A percentile compares a stretch with the other conserved stretches of the same genome.
phyloP scores from a whole-genome alignment of 2,329 filamentous ascomycete species.

The Fusarium circinatum region DNA sequence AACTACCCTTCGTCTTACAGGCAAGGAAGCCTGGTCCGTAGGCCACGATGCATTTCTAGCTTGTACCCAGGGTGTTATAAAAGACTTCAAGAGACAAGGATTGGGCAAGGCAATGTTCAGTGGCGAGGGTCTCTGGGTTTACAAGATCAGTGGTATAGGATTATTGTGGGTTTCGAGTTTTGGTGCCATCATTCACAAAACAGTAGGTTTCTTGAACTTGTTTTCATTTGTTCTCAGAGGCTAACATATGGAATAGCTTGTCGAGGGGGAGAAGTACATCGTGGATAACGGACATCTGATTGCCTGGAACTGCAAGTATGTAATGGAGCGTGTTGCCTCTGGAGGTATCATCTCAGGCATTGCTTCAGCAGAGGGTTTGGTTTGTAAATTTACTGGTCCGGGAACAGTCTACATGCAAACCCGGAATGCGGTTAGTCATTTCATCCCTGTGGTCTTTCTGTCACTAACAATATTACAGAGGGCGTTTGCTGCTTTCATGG shows the following conservation, averaged over 20 bases:
- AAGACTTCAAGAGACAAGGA: slow-evolving; percentile 87
- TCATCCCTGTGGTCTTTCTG: background rate
- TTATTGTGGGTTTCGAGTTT: slow-evolving; percentile 92
- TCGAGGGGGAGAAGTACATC: slow-evolving; percentile 84
- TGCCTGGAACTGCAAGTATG: slow-evolving; percentile 96
- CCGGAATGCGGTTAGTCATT: slow-evolving; percentile 74
- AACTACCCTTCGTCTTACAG: slow-evolving; percentile 78
- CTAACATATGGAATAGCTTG: slow-evolving; percentile 53
- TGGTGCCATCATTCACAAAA: slow-evolving; percentile 93
- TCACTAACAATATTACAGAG: slow-evolving; percentile 50
- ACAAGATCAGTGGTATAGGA: slow-evolving; percentile 83
- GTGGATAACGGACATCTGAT: slow-evolving; percentile 94
- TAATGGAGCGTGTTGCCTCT: slow-evolving; percentile 87
- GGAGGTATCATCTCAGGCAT: slow-evolving; percentile 93
- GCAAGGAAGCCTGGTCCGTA: slow-evolving; percentile 81
- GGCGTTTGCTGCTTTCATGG: slow-evolving; percentile 64
- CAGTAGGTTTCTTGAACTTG: slow-evolving; percentile 66
- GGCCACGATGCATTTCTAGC: slow-evolving; percentile 89
- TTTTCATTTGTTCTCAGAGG: background rate
- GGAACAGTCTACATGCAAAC: slow-evolving; percentile 95
- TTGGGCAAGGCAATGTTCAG: slow-evolving; percentile 92
- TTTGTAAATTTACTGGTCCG: slow-evolving; percentile 93
- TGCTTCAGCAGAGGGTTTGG: slow-evolving; percentile 84
- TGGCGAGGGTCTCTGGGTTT: slow-evolving; percentile 91
- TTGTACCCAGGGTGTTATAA: slow-evolving; percentile 85